phyloP scores from a whole-genome alignment of 208 protist genomes.

The Zelonia costaricensis region DNA sequence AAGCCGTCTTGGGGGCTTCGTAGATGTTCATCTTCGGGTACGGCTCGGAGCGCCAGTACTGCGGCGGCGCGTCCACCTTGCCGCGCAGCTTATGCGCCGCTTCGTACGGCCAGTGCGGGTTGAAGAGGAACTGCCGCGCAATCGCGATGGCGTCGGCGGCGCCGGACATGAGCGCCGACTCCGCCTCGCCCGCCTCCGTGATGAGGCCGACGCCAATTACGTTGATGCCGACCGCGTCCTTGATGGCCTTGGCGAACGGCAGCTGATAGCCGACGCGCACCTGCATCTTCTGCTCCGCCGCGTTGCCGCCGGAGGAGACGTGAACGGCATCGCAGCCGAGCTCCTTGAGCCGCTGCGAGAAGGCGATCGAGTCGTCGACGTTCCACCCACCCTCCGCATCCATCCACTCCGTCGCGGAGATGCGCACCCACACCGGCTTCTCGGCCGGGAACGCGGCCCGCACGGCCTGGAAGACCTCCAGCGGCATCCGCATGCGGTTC shows the following conservation, averaged over 20 bases:
- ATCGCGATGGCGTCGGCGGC: slow-evolving; percentile 67
- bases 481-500: slow-evolving; percentile 74
- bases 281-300: slow-evolving; percentile 53
- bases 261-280: slow-evolving; percentile 32
- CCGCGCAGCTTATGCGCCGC: slow-evolving; percentile 29
- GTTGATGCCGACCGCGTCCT: slow-evolving; percentile 36
- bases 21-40: too few relatives aligned
- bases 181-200: slow-evolving; percentile 52
- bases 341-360: slow-evolving; percentile 45
- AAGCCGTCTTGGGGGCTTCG: slow-evolving; percentile 18
- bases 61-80: slow-evolving; percentile 12
- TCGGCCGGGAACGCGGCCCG: slow-evolving; percentile 34
- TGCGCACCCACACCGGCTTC: slow-evolving; percentile 77
- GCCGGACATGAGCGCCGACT: slow-evolving; percentile 30
- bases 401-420: slow-evolving; percentile 73
- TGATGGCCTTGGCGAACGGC: slow-evolving; percentile 65
- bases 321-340: slow-evolving; percentile 53
- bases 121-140: slow-evolving; percentile 64
- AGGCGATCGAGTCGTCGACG: slow-evolving; percentile 18
- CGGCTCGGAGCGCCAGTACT: slow-evolving; percentile 24
- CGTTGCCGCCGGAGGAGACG: slow-evolving; percentile 72
- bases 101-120: slow-evolving; percentile 58
- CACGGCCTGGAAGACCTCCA: slow-evolving; percentile 65
- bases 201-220: slow-evolving; percentile 71
- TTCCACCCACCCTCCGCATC: slow-evolving; percentile 39